Evolutionary conservation across 495 filamentous ascomycete genomes (phyloP), one percentile per base, ranked within the genome.

Genomic region (Aspergillus cristatus): DNA sequence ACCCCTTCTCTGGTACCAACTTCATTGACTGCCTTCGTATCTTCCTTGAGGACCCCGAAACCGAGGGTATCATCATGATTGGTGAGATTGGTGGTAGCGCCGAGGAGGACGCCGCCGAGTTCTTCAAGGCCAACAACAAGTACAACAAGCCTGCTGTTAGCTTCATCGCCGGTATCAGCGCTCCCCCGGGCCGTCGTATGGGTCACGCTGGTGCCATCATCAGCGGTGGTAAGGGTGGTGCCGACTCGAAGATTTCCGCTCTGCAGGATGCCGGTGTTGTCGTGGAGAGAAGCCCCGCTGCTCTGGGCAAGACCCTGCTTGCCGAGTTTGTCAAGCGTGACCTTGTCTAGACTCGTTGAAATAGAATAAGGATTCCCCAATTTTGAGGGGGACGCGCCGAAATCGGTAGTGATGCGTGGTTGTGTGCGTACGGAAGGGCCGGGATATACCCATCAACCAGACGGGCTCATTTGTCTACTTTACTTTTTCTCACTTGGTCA

Each of bases 41-140:
- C 55, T 98, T 98, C 79, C 72, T 97, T 46, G 72, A 91, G 62
- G 93, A 98, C 65, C 76, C 82, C 56, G 89, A 94, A 65, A 98
- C 91, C 29, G 93, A 98, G 55, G 91, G 91, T 62, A 97, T 98
- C 55, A 96, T 98, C 71, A 95, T 98, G 91, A 97, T 98, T 58
- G 91, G 91, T 61, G 91, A 98, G 72, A 97, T 98, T 54, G 91
- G 91, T 62, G 91, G 91, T 45, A 85, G 84, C 35, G 91, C 91
- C 34, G 91, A 98, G 69, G 91, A 98, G 68, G 93, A 98, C 46
- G 90, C 91, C 14, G 87, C 89, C 49, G 91, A 98, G 46, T 98
- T 89, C 75, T 71, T 97, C 59, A 88, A 82, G 73, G 71, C 72
- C 52, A 74, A 94, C 67, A 97, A 97, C 74, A 84, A 78, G 37